phyloP scores from a whole-genome alignment of 2,329 filamentous ascomycete genomes.

The Stromatinia cepivora region DNA sequence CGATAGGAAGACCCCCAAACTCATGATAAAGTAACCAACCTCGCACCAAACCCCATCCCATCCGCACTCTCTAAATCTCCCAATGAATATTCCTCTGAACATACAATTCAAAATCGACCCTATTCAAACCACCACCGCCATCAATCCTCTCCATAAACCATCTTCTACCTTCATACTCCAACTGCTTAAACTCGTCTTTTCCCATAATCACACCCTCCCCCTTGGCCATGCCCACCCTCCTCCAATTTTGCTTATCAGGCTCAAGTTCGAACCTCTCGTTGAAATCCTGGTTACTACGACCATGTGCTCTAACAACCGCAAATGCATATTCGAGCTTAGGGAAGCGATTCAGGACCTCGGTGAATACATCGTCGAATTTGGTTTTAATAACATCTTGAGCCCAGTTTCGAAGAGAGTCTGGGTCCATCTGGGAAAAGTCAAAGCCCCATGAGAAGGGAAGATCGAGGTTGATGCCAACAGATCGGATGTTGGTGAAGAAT shows the following conservation, averaged over 20 bases:
- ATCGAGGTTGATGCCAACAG: conserved; percentile 4
- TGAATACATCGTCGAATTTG: not conserved
- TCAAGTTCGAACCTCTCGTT: not conserved
- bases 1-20: not conserved
- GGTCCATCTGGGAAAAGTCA: not conserved
- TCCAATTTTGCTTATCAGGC: not conserved
- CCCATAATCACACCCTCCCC: not conserved
- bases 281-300: not conserved
- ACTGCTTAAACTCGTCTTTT: not conserved
- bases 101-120: not conserved
- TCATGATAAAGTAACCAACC: not conserved
- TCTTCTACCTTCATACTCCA: not conserved
- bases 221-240: not conserved
- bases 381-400: not conserved
- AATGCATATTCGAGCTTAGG: not conserved
- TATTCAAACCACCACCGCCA: not conserved
- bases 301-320: conserved; percentile 1
- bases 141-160: conserved; percentile 5
- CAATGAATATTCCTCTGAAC: not conserved
- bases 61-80: not conserved
- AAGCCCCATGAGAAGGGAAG: fast-evolving
- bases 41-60: not conserved
- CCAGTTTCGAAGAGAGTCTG: not conserved
- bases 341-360: not conserved
- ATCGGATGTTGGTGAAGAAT: conserved; percentile 14